A percentile compares a stretch with the other conserved stretches of the same genome.
These are phyloP conservation scores for Lithohypha guttulata DNA, from an alignment of 2,329 filamentous ascomycete genomes.

Conservation along the genomic window DNA sequence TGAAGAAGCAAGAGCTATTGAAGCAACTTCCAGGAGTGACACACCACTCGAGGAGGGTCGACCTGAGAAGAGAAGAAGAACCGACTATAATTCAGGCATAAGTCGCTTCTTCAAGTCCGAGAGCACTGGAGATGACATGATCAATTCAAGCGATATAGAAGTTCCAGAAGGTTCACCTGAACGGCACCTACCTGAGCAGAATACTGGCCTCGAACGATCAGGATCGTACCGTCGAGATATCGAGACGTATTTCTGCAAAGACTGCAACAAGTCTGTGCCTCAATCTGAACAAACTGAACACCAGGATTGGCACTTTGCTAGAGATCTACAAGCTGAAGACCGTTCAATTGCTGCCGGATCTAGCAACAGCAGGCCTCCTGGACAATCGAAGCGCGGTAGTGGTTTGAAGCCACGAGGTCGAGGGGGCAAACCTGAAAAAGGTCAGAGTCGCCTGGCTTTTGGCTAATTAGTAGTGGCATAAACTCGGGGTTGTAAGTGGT, in stretches of 20 bases:
- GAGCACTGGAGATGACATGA: constrained; percentile 23
- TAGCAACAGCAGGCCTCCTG: constrained; percentile 17
- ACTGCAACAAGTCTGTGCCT: constrained; percentile 54
- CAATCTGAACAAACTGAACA: constrained; percentile 59
- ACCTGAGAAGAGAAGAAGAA: constrained; percentile 34
- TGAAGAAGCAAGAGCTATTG: constrained; percentile 41
- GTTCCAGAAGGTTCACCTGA: background rate
- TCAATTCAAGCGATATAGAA: constrained; percentile 12
- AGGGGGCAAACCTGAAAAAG: constrained; percentile 11
- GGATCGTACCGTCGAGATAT: constrained; percentile 5
- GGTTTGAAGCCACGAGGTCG: constrained; percentile 5
- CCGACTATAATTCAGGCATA: constrained; percentile 42
- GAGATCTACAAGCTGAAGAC: constrained; percentile 64
- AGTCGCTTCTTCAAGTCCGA: constrained; percentile 47
- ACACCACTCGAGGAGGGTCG: constrained; percentile 14
- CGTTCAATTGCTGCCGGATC: constrained; percentile 27
- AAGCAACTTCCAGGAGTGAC: constrained; percentile 24
- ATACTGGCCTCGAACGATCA: background rate
- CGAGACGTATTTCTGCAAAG: constrained; percentile 44
- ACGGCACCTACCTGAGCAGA: too few relatives aligned
- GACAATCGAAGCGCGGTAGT: constrained; percentile 14
- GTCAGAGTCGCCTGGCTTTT: constrained; percentile 22
- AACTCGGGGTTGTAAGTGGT: too few relatives aligned
- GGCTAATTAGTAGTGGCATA: too few relatives aligned
- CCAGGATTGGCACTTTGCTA: constrained; percentile 88